Evolutionary conservation across 345 rosid species (phyloP), one percentile per base, ranked within the genome.

Genomic region (Gossypium australe): DNA sequence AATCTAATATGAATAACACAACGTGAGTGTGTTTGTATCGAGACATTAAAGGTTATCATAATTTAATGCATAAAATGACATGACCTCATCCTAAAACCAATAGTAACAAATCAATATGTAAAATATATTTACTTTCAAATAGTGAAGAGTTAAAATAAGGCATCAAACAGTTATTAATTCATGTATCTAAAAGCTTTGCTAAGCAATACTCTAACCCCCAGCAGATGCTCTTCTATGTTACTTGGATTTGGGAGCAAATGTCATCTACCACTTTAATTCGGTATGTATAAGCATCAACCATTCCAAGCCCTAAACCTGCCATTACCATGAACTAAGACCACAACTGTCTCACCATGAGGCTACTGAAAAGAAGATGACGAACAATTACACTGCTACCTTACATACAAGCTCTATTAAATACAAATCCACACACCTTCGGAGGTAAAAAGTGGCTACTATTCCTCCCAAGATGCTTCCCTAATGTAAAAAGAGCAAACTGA

Each of bases 141-240:
- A 48, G n/a, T 16, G 22, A 68, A 67, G 57, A 68, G 29, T 18
- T 25, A 68, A 49, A 69, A 13, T 2, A 69, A 69, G 59, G 72
- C 22, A 49, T 49, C 9, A 49, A 25, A 44, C 41, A 25, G 59
- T 2, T 69, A 51, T 16, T 16, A 25, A 68, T 27, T 43, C 72
- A 16, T 49, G 41, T 14, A 25, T 16, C 12, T 49, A 9, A 27
- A 68, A 48, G 20, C 44, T 49, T 13, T 47, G 43, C 12, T 24
- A 67, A 67, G 71, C 38, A 67, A 5, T 53, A 67, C 18, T 48
- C 72, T 25, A 49, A 4, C 38, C 18, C 72, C 71, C 56, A 3
- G 24, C 29, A 47, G 24, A 16, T 45, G 55, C 57, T 18, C 41
- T 7, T 47, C 56, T 48, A 57, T 20, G 25, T 57, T 57, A 57